Evolutionary conservation across 805 yeast genomes (phyloP).

Genomic region (Yamadazyma kitorensis): DNA sequence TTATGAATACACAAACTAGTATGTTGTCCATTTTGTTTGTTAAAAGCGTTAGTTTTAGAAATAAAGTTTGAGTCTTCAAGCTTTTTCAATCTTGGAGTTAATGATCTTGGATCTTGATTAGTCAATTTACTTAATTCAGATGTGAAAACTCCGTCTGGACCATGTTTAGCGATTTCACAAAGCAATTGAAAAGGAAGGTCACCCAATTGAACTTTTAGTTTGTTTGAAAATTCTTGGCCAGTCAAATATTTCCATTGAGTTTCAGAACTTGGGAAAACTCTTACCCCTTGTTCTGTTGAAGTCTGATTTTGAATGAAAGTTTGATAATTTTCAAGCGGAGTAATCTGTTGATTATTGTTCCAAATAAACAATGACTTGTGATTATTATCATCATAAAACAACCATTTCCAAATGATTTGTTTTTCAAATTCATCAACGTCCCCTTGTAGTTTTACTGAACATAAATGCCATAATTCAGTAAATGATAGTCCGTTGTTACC

Average conservation of each 20-base stretch:
- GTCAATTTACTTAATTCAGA: constrained; percentile 53
- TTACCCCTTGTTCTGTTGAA: constrained; percentile 13
- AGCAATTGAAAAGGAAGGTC: constrained; percentile 52
- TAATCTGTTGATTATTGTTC: constrained; percentile 7
- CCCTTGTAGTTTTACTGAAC: constrained; percentile 16
- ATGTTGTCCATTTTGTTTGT: constrained; percentile 43
- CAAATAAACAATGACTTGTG: constrained; percentile 10
- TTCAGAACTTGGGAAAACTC: constrained; percentile 46
- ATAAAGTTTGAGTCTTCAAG: constrained; percentile 51
- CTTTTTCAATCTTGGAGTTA: constrained; percentile 59
- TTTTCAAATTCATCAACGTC: constrained; percentile 34
- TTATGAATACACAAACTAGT: constrained; percentile 53
- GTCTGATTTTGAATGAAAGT: constrained; percentile 16
- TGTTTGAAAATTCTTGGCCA: constrained; percentile 44
- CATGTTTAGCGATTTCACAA: constrained; percentile 57
- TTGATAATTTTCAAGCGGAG: constrained; percentile 12
- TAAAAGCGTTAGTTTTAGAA: constrained; percentile 32
- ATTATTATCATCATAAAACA: constrained; percentile 21
- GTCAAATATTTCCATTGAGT: constrained; percentile 58
- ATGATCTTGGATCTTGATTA: constrained; percentile 69
- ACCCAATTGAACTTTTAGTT: constrained; percentile 52
- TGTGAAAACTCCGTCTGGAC: constrained; percentile 57
- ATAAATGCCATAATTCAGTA: constrained; percentile 25
- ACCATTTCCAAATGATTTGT: constrained; percentile 39
- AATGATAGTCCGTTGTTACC: constrained; percentile 30